Conservation (phyloP, 768 basidiomycete genomes). For the Ephemerocybe angulata region DNA sequence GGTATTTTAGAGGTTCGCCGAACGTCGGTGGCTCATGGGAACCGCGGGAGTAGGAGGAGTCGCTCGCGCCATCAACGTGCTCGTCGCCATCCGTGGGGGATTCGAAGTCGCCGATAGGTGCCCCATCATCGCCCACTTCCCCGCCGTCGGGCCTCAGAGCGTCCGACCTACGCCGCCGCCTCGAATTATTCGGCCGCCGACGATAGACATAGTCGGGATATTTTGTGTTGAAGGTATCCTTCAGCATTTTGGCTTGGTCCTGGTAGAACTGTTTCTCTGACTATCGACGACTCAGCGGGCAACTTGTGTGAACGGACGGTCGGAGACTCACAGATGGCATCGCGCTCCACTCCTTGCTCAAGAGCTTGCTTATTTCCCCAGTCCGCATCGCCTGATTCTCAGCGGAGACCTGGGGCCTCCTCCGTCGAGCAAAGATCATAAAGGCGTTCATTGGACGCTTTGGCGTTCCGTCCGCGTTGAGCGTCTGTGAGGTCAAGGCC, state of each 20-base stretch:
- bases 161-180: conserved; percentile 50
- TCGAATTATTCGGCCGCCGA: conserved; percentile 82
- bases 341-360: conserved; percentile 81
- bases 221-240: conserved; percentile 80
- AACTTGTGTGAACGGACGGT: neutral
- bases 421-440: conserved; percentile 86
- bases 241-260: conserved; percentile 80
- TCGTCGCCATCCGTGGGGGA: conserved; percentile 37
- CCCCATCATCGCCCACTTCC: conserved; percentile 23
- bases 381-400: conserved; percentile 88
- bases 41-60: conserved; percentile 24
- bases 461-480: conserved; percentile 84
- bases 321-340: conserved; percentile 63
- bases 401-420: conserved; percentile 80
- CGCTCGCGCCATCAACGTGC: conserved; percentile 20
- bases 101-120: conserved; percentile 32
- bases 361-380: conserved; percentile 84
- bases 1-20: conserved; percentile 3
- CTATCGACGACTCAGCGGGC: conserved; percentile 32
- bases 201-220: conserved; percentile 91
- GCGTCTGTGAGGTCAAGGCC: conserved; percentile 69
- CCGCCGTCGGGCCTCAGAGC: neutral
- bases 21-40: conserved; percentile 3
- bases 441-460: conserved; percentile 93
- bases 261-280: conserved; percentile 84